Base-by-base conservation (phyloP, 192 early-diverging fungal species). In the Chytriomyces confervae region DNA sequence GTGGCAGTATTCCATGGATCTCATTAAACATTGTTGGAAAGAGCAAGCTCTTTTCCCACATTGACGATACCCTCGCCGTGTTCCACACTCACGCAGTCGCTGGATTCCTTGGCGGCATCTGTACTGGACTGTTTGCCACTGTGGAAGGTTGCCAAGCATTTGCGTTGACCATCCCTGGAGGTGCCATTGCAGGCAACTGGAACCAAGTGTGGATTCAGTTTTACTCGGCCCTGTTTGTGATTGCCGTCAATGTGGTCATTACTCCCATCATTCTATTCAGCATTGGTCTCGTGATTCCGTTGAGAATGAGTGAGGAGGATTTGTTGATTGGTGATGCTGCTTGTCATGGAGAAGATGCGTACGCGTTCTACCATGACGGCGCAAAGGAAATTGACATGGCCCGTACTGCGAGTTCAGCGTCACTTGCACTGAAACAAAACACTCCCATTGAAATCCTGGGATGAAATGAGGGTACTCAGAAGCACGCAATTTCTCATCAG, bases 261-360 rank as follows among this genome's bases (percentile, higher is more conserved):
- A 85, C 91, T 29, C 89, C 79, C 50, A 66, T 89, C 18, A 75
- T 91, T 45, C 85, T 91, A 43, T 76, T 81, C 36, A 77, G 76
- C 27, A 91, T 91, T 85, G 81, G 89, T 76, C 78, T 69, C 68
- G 80, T 91, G 29, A 88, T 90, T 27, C 77, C 85, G 10, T 80
- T 89, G 64, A 81, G 82, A 53, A 78, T 91, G 75, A 86, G 86
- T 62, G 79, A 89, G 61, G 77, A 84, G 63, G 63, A 65, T 27
- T 65, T 65, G 63, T 16, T 65, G 13, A 65, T 65, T 6, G 63
- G 63, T 29, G 63, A 65, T 27, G 63, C 63, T 27, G 63, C 63
- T 23, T 65, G 63, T 27, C 63, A 65, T 27, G 63, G 63, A 16
- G 63, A 65, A 27, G 63, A 65, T 27, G 63, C 63, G 5, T 65